Evolutionary conservation across 1,284 basidiomycete genomes (phyloP), one percentile per base, ranked within the genome.

Genomic region (Leccinum fuscescens): DNA sequence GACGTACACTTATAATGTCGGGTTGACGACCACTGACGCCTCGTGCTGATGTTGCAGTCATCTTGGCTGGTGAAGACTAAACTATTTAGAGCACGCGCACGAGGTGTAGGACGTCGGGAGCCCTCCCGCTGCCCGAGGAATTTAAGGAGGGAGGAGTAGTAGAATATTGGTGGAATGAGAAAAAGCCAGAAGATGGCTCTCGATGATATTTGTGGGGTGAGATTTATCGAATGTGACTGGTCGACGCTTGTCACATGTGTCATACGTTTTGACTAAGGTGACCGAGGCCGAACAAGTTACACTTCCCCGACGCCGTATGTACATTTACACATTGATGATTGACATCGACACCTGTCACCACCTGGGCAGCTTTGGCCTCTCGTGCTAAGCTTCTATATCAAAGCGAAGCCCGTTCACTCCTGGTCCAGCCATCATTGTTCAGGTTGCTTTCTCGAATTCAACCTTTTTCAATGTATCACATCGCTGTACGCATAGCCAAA

Each of bases 1-100:
- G 7, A 35, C 6, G 20, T 56, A 39, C 31, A 65, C 69, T 54
- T 56, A 73, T 70, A 37, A 59, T 53, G 54, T 60, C 62, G 51
- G 52, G 58, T 35, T 64, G 71, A 62, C 42, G 55, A 61, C 39
- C 49, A 61, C 39, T 49, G 14, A 22, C 54, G 58, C 54, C 51
- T 57, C 57, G 66, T 56, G 66, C 49, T 14, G 58, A 46, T 39
- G 49, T 3, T 49, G 61, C 55, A 55, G 62, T 51, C 70, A 71
- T 72, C 37, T 52, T 27, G 39, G 44, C 24, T 35, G 24, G 33
- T 33, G 57, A 59, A 55, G 48, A 51, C 35, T 24, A 31, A 42
- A 35, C 14, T 33, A 31, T 56, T 33, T 20, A 29, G 31, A 39
- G 29, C 29, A 50, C 55, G 24, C 44, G 53, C 37, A 33, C 22